Evolutionary conservation across 495 filamentous ascomycete genomes (phyloP).

Genomic region (Trichoderma orchidacearum): DNA sequence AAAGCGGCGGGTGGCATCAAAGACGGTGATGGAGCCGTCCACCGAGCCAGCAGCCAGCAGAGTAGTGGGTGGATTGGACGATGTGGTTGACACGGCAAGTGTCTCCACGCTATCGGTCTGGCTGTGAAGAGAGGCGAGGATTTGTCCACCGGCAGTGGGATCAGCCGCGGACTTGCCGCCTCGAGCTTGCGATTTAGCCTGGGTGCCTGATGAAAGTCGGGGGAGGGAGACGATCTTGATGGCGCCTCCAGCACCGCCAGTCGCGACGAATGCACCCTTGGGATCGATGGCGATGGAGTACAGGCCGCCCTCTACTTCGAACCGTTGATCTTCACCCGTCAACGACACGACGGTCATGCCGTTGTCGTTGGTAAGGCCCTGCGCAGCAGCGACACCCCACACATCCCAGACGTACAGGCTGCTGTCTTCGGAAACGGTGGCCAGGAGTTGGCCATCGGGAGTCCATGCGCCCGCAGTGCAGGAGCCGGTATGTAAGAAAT

Average conservation of each 20-base stretch:
- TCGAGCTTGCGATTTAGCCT: conserved; percentile 13
- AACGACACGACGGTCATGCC: conserved; percentile 68
- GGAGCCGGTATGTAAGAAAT: conserved; percentile 75
- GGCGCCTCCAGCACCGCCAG: conserved; percentile 74
- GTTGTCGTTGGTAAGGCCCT: conserved; percentile 52
- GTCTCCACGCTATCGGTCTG: conserved; percentile 68
- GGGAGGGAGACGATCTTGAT: conserved; percentile 79
- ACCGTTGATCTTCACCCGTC: conserved; percentile 75
- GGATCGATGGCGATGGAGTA: conserved; percentile 78
- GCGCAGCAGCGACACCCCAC: conserved; percentile 68
- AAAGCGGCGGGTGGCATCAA: conserved; percentile 71
- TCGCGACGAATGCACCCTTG: conserved; percentile 60
- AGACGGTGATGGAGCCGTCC: conserved; percentile 80
- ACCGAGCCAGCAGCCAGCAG: conserved; percentile 82
- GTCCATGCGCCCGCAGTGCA: conserved; percentile 90
- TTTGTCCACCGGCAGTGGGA: conserved; percentile 20
- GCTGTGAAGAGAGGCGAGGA: conserved; percentile 52
- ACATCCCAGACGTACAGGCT: conserved; percentile 89
- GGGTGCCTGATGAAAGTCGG: conserved; percentile 41
- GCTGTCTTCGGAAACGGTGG: conserved; percentile 79
- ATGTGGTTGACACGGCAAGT: conserved; percentile 54
- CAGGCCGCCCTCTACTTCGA: conserved; percentile 80
- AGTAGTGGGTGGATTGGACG: conserved; percentile 46
- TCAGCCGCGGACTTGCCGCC: conserved; percentile 10
- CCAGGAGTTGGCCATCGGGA: conserved; percentile 74